These are phyloP conservation scores for Cladobotryum protrusum DNA, from an alignment of 2,329 filamentous ascomycete genomes.

Conservation along the genomic window DNA sequence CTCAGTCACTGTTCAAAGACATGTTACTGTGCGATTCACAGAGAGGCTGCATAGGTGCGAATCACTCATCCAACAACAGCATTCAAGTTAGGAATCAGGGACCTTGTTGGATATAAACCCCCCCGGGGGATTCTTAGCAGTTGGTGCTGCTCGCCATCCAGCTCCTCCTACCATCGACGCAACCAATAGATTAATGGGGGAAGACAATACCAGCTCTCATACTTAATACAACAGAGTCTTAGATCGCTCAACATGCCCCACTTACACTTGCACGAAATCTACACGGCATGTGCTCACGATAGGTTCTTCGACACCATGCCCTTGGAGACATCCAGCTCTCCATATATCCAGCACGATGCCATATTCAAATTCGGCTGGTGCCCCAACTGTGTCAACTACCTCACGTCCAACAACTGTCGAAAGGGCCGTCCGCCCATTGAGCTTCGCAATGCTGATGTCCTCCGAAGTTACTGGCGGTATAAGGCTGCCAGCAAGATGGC, in stretches of 20 bases:
- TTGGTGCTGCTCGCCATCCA: not conserved
- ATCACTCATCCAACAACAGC: too few species aligned
- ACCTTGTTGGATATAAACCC: too few species aligned
- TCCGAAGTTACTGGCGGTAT: not conserved
- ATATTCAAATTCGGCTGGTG: slow-evolving; percentile 1
- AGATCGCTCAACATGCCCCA: not conserved
- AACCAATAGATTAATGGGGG: not conserved
- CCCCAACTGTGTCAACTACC: not conserved
- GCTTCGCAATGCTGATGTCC: not conserved
- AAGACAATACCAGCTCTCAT: not conserved
- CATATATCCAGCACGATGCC: not conserved
- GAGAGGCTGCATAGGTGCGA: too few species aligned
- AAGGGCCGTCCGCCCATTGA: not conserved
- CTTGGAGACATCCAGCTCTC: not conserved
- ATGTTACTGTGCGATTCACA: too few species aligned
- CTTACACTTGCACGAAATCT: not conserved
- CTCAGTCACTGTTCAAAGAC: too few species aligned
- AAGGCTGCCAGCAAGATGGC: not conserved
- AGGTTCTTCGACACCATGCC: not conserved
- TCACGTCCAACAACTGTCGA: not conserved
- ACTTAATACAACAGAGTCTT: not conserved
- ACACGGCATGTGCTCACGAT: not conserved
- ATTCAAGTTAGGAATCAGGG: too few species aligned
- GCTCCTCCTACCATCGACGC: not conserved
- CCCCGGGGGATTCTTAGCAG: too few species aligned